Evolutionary conservation across 805 yeast genomes (phyloP).

Genomic region (Saccharomyces kudriavzevii): DNA sequence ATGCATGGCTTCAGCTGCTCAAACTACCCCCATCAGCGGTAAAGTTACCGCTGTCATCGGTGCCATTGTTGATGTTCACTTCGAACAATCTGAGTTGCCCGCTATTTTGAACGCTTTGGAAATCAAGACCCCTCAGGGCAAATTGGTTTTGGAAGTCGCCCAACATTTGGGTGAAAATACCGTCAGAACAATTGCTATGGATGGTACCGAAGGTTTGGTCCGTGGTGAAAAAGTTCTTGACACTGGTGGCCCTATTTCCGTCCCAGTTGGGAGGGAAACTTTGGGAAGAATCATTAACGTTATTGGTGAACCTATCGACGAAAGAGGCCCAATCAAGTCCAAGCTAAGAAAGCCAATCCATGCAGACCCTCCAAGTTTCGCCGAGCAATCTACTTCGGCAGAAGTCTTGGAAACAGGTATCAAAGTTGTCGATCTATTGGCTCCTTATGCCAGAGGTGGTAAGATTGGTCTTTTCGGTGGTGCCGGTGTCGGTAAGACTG

Average conservation of each 20-base stretch:
- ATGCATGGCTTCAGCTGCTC: conserved; percentile 36
- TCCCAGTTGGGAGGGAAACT: conserved; percentile 98
- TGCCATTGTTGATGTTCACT: conserved; percentile 98
- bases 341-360: conserved; percentile 95
- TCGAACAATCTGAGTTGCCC: conserved; percentile 95
- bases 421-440: conserved; percentile 97
- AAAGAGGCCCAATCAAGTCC: conserved; percentile 96
- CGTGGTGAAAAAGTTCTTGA: conserved; percentile 89
- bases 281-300: conserved; percentile 98
- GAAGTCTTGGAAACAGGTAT: conserved; percentile 99
- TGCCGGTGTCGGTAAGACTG: conserved; percentile 99
- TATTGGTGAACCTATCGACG: conserved; percentile 99
- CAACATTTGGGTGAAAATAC: conserved; percentile 99
- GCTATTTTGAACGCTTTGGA: conserved; percentile 95
- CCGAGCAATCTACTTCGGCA: conserved; percentile 94
- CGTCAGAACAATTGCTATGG: conserved; percentile 99
- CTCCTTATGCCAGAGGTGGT: conserved; percentile 99
- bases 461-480: conserved; percentile 99
- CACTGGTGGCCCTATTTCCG: conserved; percentile 98
- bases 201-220: conserved; percentile 99
- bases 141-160: conserved; percentile 93
- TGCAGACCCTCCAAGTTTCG: conserved; percentile 94
- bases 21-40: conserved; percentile 60
- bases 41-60: conserved; percentile 95
- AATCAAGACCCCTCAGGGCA: conserved; percentile 69